Base-by-base conservation (phyloP, 306 rosid species). In the Quercus alba region DNA sequence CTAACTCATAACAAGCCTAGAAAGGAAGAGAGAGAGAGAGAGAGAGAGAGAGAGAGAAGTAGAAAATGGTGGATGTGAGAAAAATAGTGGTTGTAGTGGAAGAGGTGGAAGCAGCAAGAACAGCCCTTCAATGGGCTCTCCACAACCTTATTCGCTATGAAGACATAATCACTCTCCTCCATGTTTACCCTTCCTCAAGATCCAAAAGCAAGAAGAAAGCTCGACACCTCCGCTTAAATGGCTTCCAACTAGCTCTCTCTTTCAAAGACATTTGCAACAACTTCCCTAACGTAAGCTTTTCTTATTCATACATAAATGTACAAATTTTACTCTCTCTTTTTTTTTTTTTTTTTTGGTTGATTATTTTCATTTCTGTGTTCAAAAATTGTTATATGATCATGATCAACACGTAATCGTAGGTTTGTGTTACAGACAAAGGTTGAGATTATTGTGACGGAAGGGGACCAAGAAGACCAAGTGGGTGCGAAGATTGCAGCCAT, bases 391-490 rank as follows among this genome's bases (percentile, higher is more conserved):
- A 72, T 74, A 78, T 81, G 80, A 57, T 78, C 78, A 86, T 81
- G 31, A 75, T 75, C 72, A 81, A 81, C 79, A 84, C 76, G 79
- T 89, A 87, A 82, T 82, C 74, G 84, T 89, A 88, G 93, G 92
- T 44, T 90, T 90, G 74, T 89, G 86, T 89, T 89, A 38, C 97
- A 94, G 97, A 87, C 98, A 72, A 95, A 86, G 89, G 97, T 90
- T 77, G 99, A 95, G 93, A 93, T 95, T 75, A 70, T 95, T 31
- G 98, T 95, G 56, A 80, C 88, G 30, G 97, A 95, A 83, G 99
- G 93, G 28, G 90, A 93, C 77, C 79, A 71, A 57, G 96, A 95
- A 23, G 90, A 93, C 77, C 79, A 71, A 57, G 96, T 93, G 55
- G 99, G 97, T 56, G 77, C 51, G 72, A 91, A 90, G 73, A 89